Evolutionary conservation across 1,284 basidiomycete genomes (phyloP).

Genomic region (Lentinula novae-zelandiae): DNA sequence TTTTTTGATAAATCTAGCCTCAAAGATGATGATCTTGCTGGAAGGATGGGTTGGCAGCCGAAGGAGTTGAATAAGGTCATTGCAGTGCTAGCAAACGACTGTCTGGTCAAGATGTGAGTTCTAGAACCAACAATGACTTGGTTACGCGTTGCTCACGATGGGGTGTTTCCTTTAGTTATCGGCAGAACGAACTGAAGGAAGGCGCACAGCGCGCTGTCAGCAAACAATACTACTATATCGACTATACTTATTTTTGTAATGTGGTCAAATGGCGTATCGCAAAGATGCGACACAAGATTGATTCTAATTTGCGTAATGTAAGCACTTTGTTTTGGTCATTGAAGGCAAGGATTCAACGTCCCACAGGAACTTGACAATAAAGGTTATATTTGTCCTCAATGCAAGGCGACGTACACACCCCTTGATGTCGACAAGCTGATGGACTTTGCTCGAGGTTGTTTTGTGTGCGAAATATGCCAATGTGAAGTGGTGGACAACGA

Average conservation of each 20-base stretch:
- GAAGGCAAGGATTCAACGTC: constrained; percentile 10
- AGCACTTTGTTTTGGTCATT: constrained; percentile 20
- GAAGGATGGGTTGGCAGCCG: constrained; percentile 82
- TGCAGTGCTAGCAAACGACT: constrained; percentile 82
- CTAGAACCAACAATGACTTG: not conserved
- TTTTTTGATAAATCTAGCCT: constrained; percentile 47
- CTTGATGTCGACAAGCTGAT: constrained; percentile 84
- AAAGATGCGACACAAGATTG: constrained; percentile 90
- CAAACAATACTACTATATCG: constrained; percentile 93
- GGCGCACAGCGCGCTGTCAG: constrained; percentile 77
- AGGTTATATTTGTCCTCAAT: constrained; percentile 93
- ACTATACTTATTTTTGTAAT: constrained; percentile 94
- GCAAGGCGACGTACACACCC: constrained; percentile 80
- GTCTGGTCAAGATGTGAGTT: constrained; percentile 80
- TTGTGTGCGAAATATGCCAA: constrained; percentile 77
- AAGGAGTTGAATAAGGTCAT: constrained; percentile 94
- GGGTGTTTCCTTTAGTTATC: constrained; percentile 47
- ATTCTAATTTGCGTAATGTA: constrained; percentile 83
- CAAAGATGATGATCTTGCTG: constrained; percentile 90
- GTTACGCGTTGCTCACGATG: constrained; percentile 8
- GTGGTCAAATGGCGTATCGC: constrained; percentile 97
- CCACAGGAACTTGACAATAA: constrained; percentile 89
- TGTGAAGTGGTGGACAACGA: constrained; percentile 91
- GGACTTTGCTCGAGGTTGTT: constrained; percentile 59
- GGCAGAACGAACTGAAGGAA: constrained; percentile 84